Evolutionary conservation across 78 protist genomes (phyloP), one percentile per base, ranked within the genome.

Genomic region (Monocercomonoides exilis): DNA sequence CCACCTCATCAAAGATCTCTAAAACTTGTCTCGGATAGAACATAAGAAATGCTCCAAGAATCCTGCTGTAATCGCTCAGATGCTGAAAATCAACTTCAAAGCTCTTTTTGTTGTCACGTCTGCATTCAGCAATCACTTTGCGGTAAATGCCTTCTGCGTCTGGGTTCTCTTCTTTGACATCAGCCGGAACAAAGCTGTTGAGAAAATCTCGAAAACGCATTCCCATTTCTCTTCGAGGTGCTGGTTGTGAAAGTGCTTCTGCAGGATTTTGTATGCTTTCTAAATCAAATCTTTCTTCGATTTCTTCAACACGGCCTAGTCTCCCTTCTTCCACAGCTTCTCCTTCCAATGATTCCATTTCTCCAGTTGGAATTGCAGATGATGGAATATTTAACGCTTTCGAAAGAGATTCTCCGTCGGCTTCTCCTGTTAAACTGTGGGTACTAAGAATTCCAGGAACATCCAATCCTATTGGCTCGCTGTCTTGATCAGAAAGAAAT

Each of bases 1-100:
- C 44, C 5, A 77, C 86, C 4, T 84, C 86, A 21, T 84, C 86
- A 21, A 84, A 21, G 6, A 84, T 84, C 43, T 4, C 21, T 32
- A 84, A 42, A 33, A 84, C 43, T 4, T 84, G 63, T 77, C 6
- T 21, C 6, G 86, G 86, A 38, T 4, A 4, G 4, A 43, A 43
- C 5, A 46, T 4, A 29, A 84, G 63, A n/a, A 6, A 84, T 32
- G 43, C 38, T 5, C 43, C 86, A n/a, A 84, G 11, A 5, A 6
- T 41, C 11, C 5, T 32, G 82, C 21, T 79, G 82, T 38, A 79
- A 29, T 21, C 6, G 82, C 36, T 32, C 11, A 79, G 82, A 21
- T 79, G 82, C 4, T 79, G 45, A 41, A 38, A 79, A 21, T 41
- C 6, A 33, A 79, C 82, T 21, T 33, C 82, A 5, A 79, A 4